Conservation (phyloP, 495 filamentous ascomycete genomes). For the Penicillium dipodomyicola region DNA sequence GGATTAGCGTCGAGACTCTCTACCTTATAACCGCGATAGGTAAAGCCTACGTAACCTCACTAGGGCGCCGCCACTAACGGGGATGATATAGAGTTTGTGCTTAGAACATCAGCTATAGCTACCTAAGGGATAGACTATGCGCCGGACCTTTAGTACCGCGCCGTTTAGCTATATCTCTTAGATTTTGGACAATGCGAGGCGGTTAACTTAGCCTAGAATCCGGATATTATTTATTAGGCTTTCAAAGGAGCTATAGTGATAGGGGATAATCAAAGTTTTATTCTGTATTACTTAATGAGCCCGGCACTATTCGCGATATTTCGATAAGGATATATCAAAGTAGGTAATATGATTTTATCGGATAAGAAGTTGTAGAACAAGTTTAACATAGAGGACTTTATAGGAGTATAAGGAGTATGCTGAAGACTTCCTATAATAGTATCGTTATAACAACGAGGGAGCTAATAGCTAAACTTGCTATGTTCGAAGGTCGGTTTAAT, state of each 20-base stretch:
- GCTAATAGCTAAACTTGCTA: too few species aligned
- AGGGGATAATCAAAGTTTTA: constrained; percentile 19
- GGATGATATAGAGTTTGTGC: constrained; percentile 22
- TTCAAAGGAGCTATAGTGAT: constrained; percentile 20
- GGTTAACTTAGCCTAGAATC: constrained; percentile 10
- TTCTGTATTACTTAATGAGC: constrained; percentile 8
- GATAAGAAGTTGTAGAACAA: background rate
- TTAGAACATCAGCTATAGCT: constrained; percentile 7
- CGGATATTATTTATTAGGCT: constrained; percentile 15
- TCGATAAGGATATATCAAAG: constrained; percentile 12
- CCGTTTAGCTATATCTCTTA: constrained; percentile 9
- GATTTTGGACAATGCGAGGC: constrained; percentile 18
- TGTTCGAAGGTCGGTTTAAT: too few species aligned
- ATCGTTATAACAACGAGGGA: background rate
- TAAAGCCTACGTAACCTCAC: constrained; percentile 17
- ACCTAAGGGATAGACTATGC: background rate
- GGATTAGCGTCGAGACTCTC: constrained; percentile 5
- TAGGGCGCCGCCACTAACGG: constrained; percentile 14
- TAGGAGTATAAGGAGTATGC: constrained; percentile 17
- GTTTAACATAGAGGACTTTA: constrained; percentile 16
- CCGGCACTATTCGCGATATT: constrained; percentile 14
- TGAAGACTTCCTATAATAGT: constrained; percentile 12
- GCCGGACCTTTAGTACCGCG: constrained; percentile 12
- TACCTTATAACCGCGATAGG: constrained; percentile 11
- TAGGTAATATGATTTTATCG: constrained; percentile 10